Evolutionary conservation across 345 rosid species (phyloP).

Genomic region (Brassica incana): DNA sequence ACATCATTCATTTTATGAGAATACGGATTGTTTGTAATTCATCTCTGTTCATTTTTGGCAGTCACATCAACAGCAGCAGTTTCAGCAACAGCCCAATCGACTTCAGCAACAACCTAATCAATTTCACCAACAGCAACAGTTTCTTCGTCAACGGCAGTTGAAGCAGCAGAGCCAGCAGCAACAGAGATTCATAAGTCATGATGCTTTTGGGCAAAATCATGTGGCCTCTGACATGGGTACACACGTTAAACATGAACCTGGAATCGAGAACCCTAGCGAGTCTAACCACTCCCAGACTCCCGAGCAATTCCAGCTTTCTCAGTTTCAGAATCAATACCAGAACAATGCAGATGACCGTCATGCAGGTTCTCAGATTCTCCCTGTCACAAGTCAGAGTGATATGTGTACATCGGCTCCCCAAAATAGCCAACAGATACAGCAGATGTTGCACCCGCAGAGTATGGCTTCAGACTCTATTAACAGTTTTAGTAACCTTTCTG

Average conservation of each 20-base stretch:
- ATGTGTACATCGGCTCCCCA: conserved; percentile 51
- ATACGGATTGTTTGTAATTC: conserved; percentile 46
- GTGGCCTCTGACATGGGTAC: conserved; percentile 50
- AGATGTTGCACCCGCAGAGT: conserved; percentile 63
- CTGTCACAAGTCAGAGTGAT: conserved; percentile 56
- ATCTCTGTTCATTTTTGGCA: conserved; percentile 45
- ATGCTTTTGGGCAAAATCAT: conserved; percentile 61
- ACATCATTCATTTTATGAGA: conserved; percentile 49
- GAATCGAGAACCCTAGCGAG: conserved; percentile 56
- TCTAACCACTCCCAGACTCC: conserved; percentile 59
- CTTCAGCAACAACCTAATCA: conserved; percentile 56
- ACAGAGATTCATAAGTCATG: conserved; percentile 52
- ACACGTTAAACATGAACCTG: conserved; percentile 80
- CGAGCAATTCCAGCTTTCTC: conserved; percentile 67
- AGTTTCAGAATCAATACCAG: conserved; percentile 72
- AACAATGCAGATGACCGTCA: conserved; percentile 59
- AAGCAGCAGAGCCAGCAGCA: conserved; percentile 72
- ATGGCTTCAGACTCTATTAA: conserved; percentile 57
- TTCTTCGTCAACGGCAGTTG: conserved; percentile 46
- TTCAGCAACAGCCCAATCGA: conserved; percentile 66
- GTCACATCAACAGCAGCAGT: conserved; percentile 72
- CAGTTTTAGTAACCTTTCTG: conserved; percentile 52
- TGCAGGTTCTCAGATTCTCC: conserved; percentile 46
- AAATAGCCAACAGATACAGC: conserved; percentile 67
- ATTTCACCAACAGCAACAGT: conserved; percentile 52